A percentile compares a stretch with the other conserved stretches of the same genome.
Conservation (phyloP, 768 basidiomycete genomes). For the Suillus subalutaceus region DNA sequence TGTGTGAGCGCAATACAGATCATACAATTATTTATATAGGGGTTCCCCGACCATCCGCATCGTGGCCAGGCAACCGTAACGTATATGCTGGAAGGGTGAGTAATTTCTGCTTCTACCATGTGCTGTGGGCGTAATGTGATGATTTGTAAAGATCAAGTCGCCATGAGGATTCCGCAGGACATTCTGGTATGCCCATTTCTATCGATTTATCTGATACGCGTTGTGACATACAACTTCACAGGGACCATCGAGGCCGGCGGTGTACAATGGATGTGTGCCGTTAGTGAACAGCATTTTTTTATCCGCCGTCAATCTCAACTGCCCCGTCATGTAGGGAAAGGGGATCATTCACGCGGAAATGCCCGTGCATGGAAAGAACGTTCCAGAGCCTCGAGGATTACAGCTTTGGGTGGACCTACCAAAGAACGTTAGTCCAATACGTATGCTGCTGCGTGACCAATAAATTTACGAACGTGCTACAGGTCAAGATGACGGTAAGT, state of each 20-base stretch:
- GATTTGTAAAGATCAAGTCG: constrained; percentile 54
- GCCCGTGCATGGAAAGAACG: constrained; percentile 73
- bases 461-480: constrained; percentile 26
- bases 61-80: constrained; percentile 88
- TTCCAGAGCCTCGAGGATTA: constrained; percentile 77
- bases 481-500: constrained; percentile 78
- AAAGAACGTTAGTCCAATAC: constrained; percentile 49
- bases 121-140: background rate
- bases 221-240: background rate
- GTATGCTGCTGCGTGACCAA: background rate
- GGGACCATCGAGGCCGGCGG: constrained; percentile 72
- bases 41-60: constrained; percentile 94
- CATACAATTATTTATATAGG: constrained; percentile 41
- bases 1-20: background rate
- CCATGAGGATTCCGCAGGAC: constrained; percentile 93
- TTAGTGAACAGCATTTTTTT: constrained; percentile 35
- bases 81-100: constrained; percentile 84
- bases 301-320: constrained; percentile 1
- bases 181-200: constrained; percentile 50
- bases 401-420: constrained; percentile 90
- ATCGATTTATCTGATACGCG: background rate
- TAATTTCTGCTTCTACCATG: background rate
- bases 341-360: constrained; percentile 89
- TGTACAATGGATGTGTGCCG: constrained; percentile 95
- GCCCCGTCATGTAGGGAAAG: constrained; percentile 41